Evolutionary conservation across 2,329 filamentous ascomycete species (phyloP), one percentile per base, ranked within the genome.

Genomic region (Clonostachys solani): DNA sequence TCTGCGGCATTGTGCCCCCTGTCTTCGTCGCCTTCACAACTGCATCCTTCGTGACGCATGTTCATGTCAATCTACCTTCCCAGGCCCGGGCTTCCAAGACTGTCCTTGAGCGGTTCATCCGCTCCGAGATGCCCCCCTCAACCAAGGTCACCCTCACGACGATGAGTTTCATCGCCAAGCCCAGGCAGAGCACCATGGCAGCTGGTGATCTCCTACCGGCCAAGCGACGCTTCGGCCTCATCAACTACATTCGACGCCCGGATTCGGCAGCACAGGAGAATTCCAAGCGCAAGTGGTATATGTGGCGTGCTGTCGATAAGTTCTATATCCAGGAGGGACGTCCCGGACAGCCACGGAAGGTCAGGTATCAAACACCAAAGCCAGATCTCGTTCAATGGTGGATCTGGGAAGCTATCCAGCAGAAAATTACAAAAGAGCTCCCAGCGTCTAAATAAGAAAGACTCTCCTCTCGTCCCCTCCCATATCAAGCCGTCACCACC

Each of bases 31-130:
- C 77, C 35, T 86, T 83, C 61, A 77, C 78, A 42, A 82, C 84
- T 3, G 74, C 80, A 1, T 86, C 89, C 4, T 88, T 87, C 58
- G 87, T 92, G 8, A 82, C 83, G 38, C 83, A 84, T 58, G 75
- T 94, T 50, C 81, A 87, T 63, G 68, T 94, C 44, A 77, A 79
- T 18, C 72, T 92, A 2, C 89, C 89, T 0, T 62, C 72, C 1
- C 78, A 77, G 54, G 87, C 86, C 15, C 80, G 86, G 41, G 65
- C 73, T 37, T 86, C 84, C 1, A 77, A 76, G 34, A 67, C 76
- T 29, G 65, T 75, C 44, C 68, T 87, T 18, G 65, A 74, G 49
- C 73, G 74, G 47, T 84, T 78, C 59, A 66, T 78, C 33, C 59
- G 62, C 29, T 29, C 34, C 17, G 36, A 15, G 6, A 17, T 36